These are phyloP conservation scores for Solanum clarkiae DNA, from an alignment of 257 asterid genomes.

Conservation along the genomic window DNA sequence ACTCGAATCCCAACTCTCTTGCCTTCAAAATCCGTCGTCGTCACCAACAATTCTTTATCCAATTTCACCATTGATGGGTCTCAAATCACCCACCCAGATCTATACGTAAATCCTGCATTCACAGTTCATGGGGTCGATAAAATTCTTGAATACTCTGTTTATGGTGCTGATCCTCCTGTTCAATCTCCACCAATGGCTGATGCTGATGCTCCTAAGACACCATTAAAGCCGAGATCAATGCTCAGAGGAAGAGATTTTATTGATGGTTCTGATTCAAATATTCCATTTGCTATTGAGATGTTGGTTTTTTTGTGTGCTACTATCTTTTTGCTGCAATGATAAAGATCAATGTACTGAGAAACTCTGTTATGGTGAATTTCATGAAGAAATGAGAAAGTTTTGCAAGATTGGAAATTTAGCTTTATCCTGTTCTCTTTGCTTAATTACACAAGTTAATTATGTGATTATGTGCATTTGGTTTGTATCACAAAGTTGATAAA, in stretches of 20 bases:
- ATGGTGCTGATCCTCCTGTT: conserved; percentile 6
- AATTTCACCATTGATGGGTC: conserved; percentile 46
- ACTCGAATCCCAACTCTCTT: conserved; percentile 62
- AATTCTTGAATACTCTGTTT: conserved; percentile 37
- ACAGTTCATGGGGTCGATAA: conserved; percentile 48
- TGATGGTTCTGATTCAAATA: background rate
- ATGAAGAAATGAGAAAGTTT: background rate
- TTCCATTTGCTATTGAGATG: background rate
- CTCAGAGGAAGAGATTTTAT: background rate
- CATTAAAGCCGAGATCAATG: background rate
- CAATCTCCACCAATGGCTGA: background rate
- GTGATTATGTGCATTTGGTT: background rate
- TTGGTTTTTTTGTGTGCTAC: background rate
- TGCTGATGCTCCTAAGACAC: background rate
- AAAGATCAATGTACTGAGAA: background rate
- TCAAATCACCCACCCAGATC: conserved; percentile 29
- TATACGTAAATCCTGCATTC: conserved; percentile 24
- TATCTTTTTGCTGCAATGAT: background rate
- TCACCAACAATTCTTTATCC: conserved; percentile 32
- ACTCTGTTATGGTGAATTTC: background rate
- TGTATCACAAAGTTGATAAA: no score
- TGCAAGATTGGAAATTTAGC: background rate
- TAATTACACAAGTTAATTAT: background rate
- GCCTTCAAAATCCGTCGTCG: conserved; percentile 32
- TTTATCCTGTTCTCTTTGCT: background rate